Percentiles rank a stretch among this genome's conserved stretches.
Evolutionary conservation across 2,329 filamentous ascomycete genomes (phyloP).

Genomic region (Pseudocercospora eumusae): DNA sequence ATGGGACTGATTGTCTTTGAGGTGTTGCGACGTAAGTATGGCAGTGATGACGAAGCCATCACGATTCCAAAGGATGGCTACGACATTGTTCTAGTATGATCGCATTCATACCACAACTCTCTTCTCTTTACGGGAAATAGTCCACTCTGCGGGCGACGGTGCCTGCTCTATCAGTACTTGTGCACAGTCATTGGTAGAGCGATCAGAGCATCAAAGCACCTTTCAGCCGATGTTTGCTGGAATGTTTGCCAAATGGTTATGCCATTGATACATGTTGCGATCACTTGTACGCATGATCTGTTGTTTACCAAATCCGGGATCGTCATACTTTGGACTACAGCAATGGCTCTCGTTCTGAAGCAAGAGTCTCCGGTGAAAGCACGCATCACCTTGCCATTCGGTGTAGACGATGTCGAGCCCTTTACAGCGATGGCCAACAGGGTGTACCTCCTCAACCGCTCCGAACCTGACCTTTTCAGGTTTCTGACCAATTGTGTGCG

Average conservation of each 20-base stretch:
- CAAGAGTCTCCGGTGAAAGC: background rate
- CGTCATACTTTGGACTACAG: background rate
- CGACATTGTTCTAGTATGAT: constrained; percentile 64
- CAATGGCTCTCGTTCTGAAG: background rate
- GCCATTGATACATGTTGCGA: background rate
- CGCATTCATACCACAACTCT: background rate
- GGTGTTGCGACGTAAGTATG: constrained; percentile 71
- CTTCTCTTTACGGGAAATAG: background rate
- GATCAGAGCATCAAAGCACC: background rate
- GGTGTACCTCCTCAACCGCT: too few species aligned
- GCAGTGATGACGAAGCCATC: constrained; percentile 61
- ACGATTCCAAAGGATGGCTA: constrained; percentile 69
- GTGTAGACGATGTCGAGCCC: background rate
- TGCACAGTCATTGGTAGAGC: background rate
- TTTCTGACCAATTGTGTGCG: too few species aligned
- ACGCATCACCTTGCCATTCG: background rate
- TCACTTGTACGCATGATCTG: background rate
- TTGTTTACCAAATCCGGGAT: background rate
- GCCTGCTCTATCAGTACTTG: background rate
- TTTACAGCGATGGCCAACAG: too few species aligned
- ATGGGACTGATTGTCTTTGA: constrained; percentile 79
- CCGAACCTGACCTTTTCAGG: too few species aligned
- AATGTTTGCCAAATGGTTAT: background rate
- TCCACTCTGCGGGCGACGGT: constrained; percentile 1
- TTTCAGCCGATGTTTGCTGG: background rate